Percentiles rank a stretch among this genome's conserved stretches.
phyloP scores from a whole-genome alignment of 2,329 filamentous ascomycete species.

The Penicillium glabrum region DNA sequence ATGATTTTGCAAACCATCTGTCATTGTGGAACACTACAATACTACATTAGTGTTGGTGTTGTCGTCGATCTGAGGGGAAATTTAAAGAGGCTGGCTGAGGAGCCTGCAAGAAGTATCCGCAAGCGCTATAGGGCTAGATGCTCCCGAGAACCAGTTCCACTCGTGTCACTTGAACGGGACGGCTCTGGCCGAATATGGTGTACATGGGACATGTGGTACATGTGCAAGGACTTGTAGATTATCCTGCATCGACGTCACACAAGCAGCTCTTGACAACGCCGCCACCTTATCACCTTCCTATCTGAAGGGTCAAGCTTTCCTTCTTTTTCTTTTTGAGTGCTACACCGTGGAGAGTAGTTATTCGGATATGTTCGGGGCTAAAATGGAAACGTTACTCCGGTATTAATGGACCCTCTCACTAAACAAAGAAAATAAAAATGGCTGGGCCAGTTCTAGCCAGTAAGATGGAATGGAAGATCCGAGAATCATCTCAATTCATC shows the following conservation, averaged over 20 bases:
- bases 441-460: not conserved
- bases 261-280: not conserved
- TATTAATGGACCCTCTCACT: not conserved
- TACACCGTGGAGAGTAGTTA: not conserved
- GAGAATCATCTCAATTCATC: too few species aligned
- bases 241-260: conserved; percentile 4
- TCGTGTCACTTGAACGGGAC: not conserved
- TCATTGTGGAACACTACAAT: not conserved
- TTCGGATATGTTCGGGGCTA: not conserved
- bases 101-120: not conserved
- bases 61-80: not conserved
- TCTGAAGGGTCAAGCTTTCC: too few species aligned
- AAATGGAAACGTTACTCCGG: not conserved
- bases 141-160: not conserved
- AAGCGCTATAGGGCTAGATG: not conserved
- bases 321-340: not conserved
- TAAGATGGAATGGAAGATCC: too few species aligned
- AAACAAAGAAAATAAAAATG: not conserved
- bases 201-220: not conserved
- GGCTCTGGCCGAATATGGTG: not conserved
- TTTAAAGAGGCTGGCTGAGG: not conserved
- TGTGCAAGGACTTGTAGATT: not conserved
- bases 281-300: too few species aligned
- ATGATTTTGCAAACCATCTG: not conserved
- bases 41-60: not conserved